Percentiles rank a stretch among this genome's conserved stretches.
Conservation (phyloP, 2,329 filamentous ascomycete genomes). For the Penicillium sp. region DNA sequence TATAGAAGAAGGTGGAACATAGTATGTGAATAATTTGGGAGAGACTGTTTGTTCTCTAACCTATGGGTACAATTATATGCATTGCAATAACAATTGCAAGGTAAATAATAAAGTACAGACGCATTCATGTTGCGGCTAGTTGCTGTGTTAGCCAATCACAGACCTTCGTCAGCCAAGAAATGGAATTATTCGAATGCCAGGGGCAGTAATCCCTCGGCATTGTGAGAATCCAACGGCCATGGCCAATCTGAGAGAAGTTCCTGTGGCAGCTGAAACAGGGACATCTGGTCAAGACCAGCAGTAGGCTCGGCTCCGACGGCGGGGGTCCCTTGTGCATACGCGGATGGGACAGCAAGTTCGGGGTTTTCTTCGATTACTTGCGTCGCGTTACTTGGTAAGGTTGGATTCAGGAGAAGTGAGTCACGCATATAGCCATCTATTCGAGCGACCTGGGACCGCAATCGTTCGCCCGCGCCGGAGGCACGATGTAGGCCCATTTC, state of each 20-base stretch:
- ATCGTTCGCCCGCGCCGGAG: slow-evolving; percentile 39
- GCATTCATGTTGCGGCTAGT: neutral
- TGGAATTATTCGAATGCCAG: neutral
- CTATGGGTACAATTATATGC: neutral
- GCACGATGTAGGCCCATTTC: slow-evolving; percentile 44
- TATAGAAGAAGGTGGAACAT: too few species aligned
- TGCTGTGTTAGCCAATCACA: neutral
- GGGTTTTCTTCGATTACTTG: neutral
- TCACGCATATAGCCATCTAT: slow-evolving; percentile 48
- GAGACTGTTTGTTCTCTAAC: neutral
- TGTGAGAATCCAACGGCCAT: neutral
- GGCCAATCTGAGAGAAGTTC: neutral
- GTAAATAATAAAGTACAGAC: neutral
- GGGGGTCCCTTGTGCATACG: neutral
- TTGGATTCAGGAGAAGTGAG: slow-evolving; percentile 3
- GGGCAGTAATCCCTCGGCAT: neutral
- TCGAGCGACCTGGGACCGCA: slow-evolving; percentile 44
- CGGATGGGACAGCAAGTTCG: neutral
- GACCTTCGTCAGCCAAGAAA: neutral
- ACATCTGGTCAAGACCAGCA: neutral
- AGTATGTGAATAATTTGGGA: neutral
- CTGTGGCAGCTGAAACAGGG: neutral
- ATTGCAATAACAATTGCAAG: neutral
- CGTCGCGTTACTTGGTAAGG: neutral
- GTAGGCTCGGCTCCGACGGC: neutral